phyloP scores from a whole-genome alignment of 768 basidiomycete species.

The Auricularia sp. region DNA sequence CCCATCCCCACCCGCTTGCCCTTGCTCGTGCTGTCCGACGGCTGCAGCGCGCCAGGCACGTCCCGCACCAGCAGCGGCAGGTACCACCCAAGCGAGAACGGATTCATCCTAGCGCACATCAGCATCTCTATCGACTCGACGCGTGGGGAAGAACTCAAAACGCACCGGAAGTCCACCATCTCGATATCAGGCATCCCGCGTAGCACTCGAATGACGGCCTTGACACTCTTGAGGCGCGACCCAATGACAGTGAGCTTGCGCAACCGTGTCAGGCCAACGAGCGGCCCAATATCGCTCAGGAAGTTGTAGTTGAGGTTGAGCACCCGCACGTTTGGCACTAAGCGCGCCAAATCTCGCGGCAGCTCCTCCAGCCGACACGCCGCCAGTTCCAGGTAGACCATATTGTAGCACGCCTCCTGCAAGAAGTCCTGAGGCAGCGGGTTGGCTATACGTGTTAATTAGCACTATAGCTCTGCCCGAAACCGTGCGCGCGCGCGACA shows the following conservation, averaged over 20 bases:
- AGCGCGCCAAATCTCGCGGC: slow-evolving; percentile 51
- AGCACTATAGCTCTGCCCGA: slow-evolving; percentile 8
- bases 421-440: slow-evolving; percentile 26
- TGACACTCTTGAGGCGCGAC: slow-evolving; percentile 58
- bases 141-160: background rate
- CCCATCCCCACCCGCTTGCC: background rate
- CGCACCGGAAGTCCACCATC: slow-evolving; percentile 85
- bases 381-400: slow-evolving; percentile 87
- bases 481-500: slow-evolving; percentile 20
- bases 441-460: slow-evolving; percentile 47
- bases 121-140: too few relatives aligned
- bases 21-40: slow-evolving; percentile 30
- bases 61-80: slow-evolving; percentile 72
- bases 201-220: slow-evolving; percentile 61
- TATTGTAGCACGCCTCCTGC: slow-evolving; percentile 70
- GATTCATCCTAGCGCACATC: slow-evolving; percentile 64
- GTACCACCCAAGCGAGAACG: slow-evolving; percentile 93
- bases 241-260: slow-evolving; percentile 83
- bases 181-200: slow-evolving; percentile 69
- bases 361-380: slow-evolving; percentile 70
- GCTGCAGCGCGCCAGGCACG: slow-evolving; percentile 55
- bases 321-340: slow-evolving; percentile 78
- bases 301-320: slow-evolving; percentile 98
- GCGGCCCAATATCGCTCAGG: slow-evolving; percentile 47
- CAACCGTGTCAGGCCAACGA: slow-evolving; percentile 66